Conservation (phyloP, 2,329 filamentous ascomycete genomes). For the Pleomassaria siparia region DNA sequence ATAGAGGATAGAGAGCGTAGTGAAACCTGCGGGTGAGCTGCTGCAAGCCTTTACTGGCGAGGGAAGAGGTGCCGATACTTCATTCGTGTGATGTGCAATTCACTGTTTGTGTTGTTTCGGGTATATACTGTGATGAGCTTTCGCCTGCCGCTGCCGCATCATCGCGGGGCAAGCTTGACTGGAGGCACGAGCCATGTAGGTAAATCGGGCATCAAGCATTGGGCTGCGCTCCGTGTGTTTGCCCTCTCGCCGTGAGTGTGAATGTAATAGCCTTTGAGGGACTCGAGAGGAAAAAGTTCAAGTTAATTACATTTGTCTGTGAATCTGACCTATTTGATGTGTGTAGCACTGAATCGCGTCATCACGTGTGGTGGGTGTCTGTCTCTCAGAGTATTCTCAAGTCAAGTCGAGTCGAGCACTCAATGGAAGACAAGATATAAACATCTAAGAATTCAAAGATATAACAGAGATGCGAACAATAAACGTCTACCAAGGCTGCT, state of each 20-base stretch:
- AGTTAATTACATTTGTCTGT: not conserved
- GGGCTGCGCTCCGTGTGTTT: conserved; percentile 5
- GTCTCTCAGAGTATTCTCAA: no score
- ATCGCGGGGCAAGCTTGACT: conserved; percentile 30
- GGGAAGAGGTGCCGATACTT: conserved; percentile 26
- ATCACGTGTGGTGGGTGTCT: no score
- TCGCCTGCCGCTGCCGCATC: conserved; percentile 9
- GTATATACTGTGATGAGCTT: conserved; percentile 4
- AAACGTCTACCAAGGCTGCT: conserved; percentile 8
- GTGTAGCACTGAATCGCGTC: conserved; percentile 18
- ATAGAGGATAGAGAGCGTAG: not conserved
- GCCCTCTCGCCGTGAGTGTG: not conserved
- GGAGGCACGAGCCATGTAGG: conserved; percentile 12
- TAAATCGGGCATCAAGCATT: conserved; percentile 3
- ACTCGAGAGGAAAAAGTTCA: no score
- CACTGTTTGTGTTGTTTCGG: conserved; percentile 17
- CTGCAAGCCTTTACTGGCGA: conserved; percentile 21
- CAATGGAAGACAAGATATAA: conserved; percentile 1
- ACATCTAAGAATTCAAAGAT: conserved; percentile 10
- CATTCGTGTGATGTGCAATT: conserved; percentile 27
- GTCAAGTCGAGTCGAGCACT: not conserved
- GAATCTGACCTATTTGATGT: not conserved
- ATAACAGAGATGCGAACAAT: conserved; percentile 2
- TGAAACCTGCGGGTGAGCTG: not conserved
- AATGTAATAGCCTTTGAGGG: not conserved